phyloP scores from a whole-genome alignment of 2,329 filamentous ascomycete species.

The Shiraia sp. region DNA sequence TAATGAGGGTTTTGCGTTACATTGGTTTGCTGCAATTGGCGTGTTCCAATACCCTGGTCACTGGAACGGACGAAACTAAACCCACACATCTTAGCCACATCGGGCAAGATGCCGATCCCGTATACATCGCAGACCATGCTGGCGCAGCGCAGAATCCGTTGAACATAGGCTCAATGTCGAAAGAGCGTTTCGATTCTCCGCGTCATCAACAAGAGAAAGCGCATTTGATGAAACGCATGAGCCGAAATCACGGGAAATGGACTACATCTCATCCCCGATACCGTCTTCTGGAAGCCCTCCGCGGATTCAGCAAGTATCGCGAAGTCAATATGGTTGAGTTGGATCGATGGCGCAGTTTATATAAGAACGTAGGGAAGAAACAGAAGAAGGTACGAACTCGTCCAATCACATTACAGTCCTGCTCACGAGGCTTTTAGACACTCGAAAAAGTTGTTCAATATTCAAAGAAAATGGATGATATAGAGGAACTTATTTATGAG shows the following conservation, averaged over 20 bases:
- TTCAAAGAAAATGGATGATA: constrained; percentile 49
- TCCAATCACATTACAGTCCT: too few species aligned
- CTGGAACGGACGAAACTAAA: not conserved
- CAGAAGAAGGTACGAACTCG: constrained; percentile 23
- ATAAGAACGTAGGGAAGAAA: constrained; percentile 24
- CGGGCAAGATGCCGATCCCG: not conserved
- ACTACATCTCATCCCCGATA: constrained; percentile 19
- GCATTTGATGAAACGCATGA: constrained; percentile 23
- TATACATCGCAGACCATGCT: not conserved
- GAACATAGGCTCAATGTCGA: constrained; percentile 14
- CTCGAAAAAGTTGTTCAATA: constrained; percentile 26
- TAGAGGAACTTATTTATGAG: constrained; percentile 48
- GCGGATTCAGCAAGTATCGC: constrained; percentile 19
- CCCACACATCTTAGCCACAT: not conserved
- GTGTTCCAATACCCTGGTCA: not conserved
- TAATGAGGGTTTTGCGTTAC: too few species aligned
- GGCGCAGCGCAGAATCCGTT: constrained; percentile 9
- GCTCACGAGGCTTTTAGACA: constrained; percentile 8
- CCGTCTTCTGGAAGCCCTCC: constrained; percentile 25
- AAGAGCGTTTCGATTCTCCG: constrained; percentile 3
- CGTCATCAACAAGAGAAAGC: constrained; percentile 24
- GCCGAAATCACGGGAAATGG: constrained; percentile 24
- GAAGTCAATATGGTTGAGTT: constrained; percentile 25
- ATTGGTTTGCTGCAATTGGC: not conserved
- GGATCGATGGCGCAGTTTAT: constrained; percentile 25